Evolutionary conservation across 1,284 basidiomycete species (phyloP).

Genomic region (Inonotus hispidus): DNA sequence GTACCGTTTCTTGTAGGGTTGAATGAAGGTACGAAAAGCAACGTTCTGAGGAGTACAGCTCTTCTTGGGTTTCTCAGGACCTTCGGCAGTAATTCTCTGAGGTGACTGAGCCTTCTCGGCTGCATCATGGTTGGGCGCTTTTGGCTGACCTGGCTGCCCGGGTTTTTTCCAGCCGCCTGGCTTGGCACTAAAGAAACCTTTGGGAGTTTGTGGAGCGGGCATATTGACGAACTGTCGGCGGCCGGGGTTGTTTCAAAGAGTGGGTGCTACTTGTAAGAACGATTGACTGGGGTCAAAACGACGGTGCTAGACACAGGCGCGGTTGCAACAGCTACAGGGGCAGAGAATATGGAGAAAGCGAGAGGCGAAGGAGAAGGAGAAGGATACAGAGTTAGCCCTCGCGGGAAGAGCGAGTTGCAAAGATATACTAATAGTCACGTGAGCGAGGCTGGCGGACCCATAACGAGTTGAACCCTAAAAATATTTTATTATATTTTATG

Average conservation of each 20-base stretch:
- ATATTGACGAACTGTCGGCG: neutral
- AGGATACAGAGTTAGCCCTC: neutral
- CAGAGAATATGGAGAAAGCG: neutral
- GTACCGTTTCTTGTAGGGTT: conserved; percentile 2
- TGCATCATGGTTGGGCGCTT: neutral
- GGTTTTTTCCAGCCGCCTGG: neutral
- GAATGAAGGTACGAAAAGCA: conserved; percentile 1
- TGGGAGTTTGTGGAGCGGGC: neutral
- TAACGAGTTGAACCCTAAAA: neutral
- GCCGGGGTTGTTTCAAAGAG: neutral
- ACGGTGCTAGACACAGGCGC: neutral
- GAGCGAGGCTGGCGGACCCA: neutral
- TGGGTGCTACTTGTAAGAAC: neutral
- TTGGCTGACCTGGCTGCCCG: neutral
- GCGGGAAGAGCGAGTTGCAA: neutral
- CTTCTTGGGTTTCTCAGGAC: conserved; percentile 1
- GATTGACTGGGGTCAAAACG: neutral
- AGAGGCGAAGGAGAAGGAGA: neutral
- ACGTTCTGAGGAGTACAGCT: conserved; percentile 6
- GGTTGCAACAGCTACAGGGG: neutral
- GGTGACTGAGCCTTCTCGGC: neutral
- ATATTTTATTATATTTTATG: too few relatives aligned
- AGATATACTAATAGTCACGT: neutral
- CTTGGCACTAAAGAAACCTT: conserved; percentile 1
- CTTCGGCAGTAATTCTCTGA: conserved; percentile 7